Evolutionary conservation across 768 basidiomycete genomes (phyloP).

Genomic region (Naganishia vishniacii): DNA sequence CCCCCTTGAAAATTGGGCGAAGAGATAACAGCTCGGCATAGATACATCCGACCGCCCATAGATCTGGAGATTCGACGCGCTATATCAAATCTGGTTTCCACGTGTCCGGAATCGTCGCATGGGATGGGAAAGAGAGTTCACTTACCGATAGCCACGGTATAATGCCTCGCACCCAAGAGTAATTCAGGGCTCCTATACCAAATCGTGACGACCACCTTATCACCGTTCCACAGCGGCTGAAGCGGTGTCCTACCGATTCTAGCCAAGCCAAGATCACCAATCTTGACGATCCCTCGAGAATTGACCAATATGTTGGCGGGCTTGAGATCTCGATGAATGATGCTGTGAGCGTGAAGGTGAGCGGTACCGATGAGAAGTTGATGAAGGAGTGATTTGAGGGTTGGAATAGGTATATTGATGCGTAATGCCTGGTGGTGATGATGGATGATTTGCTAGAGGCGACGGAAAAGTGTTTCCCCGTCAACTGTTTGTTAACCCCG

Average conservation of each 20-base stretch:
- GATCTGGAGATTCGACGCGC: conserved; percentile 55
- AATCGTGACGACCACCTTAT: conserved; percentile 98
- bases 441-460: conserved; percentile 89
- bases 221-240: conserved; percentile 82
- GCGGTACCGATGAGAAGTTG: conserved; percentile 90
- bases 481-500: no score
- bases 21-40: conserved; percentile 90
- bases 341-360: conserved; percentile 90
- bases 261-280: conserved; percentile 95
- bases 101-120: no score
- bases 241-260: conserved; percentile 84
- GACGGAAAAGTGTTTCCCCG: no score
- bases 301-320: conserved; percentile 98
- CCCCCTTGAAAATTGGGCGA: conserved; percentile 96
- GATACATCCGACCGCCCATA: conserved; percentile 97
- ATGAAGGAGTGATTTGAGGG: conserved; percentile 87
- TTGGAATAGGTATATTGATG: conserved; percentile 63
- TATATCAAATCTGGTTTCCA: no score
- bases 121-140: not conserved
- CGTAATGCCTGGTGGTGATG: conserved; percentile 90
- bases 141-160: conserved; percentile 76
- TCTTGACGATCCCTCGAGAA: conserved; percentile 81
- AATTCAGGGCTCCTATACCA: conserved; percentile 99
- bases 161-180: conserved; percentile 91
- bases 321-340: conserved; percentile 95